Base-by-base conservation (phyloP, 768 basidiomycete genomes). In the Piloderma croceum region DNA sequence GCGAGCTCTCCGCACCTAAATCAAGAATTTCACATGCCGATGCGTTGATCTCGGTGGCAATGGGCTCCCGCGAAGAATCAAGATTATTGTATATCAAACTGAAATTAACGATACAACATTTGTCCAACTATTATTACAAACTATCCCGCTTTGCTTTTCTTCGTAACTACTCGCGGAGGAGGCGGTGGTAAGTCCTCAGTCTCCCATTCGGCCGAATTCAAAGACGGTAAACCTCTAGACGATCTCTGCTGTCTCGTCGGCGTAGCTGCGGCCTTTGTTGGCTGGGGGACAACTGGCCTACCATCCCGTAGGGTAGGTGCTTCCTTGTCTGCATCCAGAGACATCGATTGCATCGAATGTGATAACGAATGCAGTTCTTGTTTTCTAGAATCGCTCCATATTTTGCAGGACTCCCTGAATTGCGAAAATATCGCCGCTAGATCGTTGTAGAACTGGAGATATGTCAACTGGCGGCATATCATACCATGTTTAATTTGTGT, bases 381-480 rank as follows among this genome's bases (percentile, higher is more conserved):
- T 44, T 80, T 75, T 31, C 93, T 71, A 13, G 71, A 65, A 32
- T 75, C 72, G 35, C 78, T 79, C 86, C 90, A 96, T 4, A 70
- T 69, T 50, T 75, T 76, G 57, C 88, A 91, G 3, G 70, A 70
- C 39, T 83, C 83, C 56, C 79, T 84, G 67, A 90, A 88, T 45
- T 81, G 74, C 5, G 70, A 63, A 1, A 94, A 59, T 33, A 93
- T 77, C 9, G 69, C 74, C 3, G 77, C 73, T 40, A 98, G 73
- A 51, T 89, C 85, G 46, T 90, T 91, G 58, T 99, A 94, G 55
- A 97, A 98, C 86, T 92, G 46, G 10, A n/a, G 27, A 29, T 6
- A 0, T 39, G 25, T 43, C 29, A 24, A 7, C 34, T 20, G 13
- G 36, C 36, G 34, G 25, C 12, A 32, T 18, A 24, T 9, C 5